A percentile compares a stretch with the other conserved stretches of the same genome.
Evolutionary conservation across 2,329 filamentous ascomycete genomes (phyloP).

Genomic region (Didymellaceae sp.): DNA sequence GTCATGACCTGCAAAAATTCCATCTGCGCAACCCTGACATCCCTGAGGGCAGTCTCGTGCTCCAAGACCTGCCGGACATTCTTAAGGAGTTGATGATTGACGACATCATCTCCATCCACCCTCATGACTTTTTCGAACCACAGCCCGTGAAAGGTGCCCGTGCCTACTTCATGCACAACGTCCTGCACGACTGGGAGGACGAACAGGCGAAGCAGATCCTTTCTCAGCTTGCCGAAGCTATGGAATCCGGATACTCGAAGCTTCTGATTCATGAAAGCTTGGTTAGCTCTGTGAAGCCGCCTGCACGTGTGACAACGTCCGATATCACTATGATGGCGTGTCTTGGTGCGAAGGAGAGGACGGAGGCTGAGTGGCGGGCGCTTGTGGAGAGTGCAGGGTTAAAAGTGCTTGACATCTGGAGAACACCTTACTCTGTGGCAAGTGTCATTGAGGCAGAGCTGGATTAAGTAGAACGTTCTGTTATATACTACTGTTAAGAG

Average conservation of each 20-base stretch:
- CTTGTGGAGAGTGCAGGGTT: constrained; percentile 27
- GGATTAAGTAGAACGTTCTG: no score
- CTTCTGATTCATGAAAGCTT: constrained; percentile 55
- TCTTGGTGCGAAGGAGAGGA: constrained; percentile 48
- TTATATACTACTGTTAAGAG: no score
- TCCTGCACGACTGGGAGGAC: constrained; percentile 53
- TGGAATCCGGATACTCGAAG: constrained; percentile 44
- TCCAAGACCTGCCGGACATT: constrained; percentile 48
- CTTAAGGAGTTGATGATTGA: constrained; percentile 18
- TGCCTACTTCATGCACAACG: constrained; percentile 50
- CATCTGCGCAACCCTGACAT: constrained; percentile 18
- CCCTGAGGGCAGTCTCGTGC: constrained; percentile 47
- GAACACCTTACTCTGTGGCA: constrained; percentile 16
- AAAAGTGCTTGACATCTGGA: constrained; percentile 16
- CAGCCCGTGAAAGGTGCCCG: constrained; percentile 45
- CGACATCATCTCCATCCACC: constrained; percentile 24
- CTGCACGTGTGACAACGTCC: constrained; percentile 32
- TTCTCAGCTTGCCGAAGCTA: constrained; percentile 43
- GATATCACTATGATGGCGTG: constrained; percentile 52
- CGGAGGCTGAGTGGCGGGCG: constrained; percentile 43
- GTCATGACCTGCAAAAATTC: constrained; percentile 48
- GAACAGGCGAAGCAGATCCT: constrained; percentile 47
- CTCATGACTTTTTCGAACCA: constrained; percentile 37
- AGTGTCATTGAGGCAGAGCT: constrained; percentile 19
- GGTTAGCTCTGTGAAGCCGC: constrained; percentile 41